These are phyloP conservation scores for Terfezia claveryi DNA, from an alignment of 495 filamentous ascomycete species.

Conservation along the genomic window DNA sequence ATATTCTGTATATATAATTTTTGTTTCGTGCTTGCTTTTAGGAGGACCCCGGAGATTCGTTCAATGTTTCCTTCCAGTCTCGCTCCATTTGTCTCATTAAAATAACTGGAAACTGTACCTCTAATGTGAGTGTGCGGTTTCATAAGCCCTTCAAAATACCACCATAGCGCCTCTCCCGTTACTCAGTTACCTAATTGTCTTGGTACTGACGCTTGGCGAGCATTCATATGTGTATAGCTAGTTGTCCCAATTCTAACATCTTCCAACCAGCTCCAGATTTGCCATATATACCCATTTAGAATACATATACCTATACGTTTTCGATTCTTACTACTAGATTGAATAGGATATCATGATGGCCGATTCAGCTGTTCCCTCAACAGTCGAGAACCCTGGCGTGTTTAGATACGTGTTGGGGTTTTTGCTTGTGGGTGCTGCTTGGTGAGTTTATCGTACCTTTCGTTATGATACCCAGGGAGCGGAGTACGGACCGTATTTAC, in stretches of 20 bases:
- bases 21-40: not conserved
- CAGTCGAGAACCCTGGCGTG: slow-evolving; percentile 7
- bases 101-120: not conserved
- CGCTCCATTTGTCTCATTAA: not conserved
- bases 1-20: not conserved
- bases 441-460: slow-evolving; percentile 32
- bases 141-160: no score
- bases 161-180: no score
- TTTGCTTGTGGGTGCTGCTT: slow-evolving; percentile 74
- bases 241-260: not conserved
- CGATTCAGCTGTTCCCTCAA: not conserved
- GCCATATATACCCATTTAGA: not conserved
- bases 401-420: slow-evolving; percentile 38
- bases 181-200: no score
- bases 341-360: slow-evolving; percentile 4
- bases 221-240: not conserved
- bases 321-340: not conserved
- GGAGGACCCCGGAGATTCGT: not conserved
- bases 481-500: no score
- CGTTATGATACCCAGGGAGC: not conserved
- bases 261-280: not conserved
- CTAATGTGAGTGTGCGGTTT: no score
- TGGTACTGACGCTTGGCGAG: no score
- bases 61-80: not conserved
- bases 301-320: not conserved